These are phyloP conservation scores for Tuber umbilicatum DNA, from an alignment of 495 filamentous ascomycete species.

Conservation along the genomic window DNA sequence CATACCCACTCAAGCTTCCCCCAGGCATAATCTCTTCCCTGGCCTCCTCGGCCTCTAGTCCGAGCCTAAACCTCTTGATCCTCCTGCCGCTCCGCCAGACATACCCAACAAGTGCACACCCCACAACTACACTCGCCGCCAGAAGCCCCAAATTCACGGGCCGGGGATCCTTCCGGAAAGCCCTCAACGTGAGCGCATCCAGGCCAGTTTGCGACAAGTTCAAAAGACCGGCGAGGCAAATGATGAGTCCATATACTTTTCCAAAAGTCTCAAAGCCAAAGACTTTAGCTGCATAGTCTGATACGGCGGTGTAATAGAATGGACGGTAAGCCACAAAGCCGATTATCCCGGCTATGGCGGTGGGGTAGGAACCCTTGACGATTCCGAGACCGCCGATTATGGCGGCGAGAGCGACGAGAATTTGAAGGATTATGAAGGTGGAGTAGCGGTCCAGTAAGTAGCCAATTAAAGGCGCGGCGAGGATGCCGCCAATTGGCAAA, in stretches of 20 bases:
- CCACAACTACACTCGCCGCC: constrained; percentile 54
- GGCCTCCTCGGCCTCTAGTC: constrained; percentile 44
- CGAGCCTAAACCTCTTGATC: constrained; percentile 42
- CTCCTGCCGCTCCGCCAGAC: constrained; percentile 48
- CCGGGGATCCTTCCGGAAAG: constrained; percentile 64
- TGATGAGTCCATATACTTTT: constrained; percentile 90
- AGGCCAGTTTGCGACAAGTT: constrained; percentile 82
- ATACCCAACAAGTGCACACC: constrained; percentile 54
- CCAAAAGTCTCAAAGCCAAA: constrained; percentile 95
- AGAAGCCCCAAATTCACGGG: constrained; percentile 72
- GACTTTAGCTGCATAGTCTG: constrained; percentile 87
- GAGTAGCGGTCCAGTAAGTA: constrained; percentile 67
- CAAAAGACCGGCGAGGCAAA: constrained; percentile 76
- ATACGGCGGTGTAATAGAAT: constrained; percentile 70
- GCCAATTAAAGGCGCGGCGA: constrained; percentile 84
- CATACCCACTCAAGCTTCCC: constrained; percentile 31
- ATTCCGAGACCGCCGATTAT: constrained; percentile 73
- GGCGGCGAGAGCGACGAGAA: constrained; percentile 67
- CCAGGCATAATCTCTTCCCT: constrained; percentile 41
- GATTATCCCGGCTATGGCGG: constrained; percentile 69
- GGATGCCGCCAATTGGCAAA: constrained; percentile 75
- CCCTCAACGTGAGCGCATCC: constrained; percentile 69
- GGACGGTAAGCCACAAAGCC: constrained; percentile 75
- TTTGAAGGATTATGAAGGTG: constrained; percentile 65
- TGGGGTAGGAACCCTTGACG: constrained; percentile 57